Evolutionary conservation across 768 basidiomycete genomes (phyloP), one percentile per base, ranked within the genome.

Genomic region (Suillus cothurnatus): DNA sequence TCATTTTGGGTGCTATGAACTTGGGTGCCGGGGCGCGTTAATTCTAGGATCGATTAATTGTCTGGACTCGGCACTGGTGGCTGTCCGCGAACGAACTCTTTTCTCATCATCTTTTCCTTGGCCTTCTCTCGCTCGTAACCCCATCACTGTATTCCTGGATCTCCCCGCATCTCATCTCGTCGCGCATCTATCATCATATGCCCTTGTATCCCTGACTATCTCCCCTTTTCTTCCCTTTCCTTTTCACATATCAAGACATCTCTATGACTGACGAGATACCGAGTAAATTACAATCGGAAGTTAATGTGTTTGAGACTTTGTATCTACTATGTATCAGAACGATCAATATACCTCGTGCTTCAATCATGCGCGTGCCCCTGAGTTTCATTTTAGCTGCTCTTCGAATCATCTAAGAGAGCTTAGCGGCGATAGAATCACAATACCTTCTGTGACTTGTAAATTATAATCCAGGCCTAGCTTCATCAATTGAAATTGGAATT

Each of bases 1-100:
- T 89, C 45, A 75, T 91, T 17, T 77, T 90, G n/a, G 82, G 81
- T 9, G 88, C 88, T 32, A 79, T 89, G 73, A 81, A 84, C 31
- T 76, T 86, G 61, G 80, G 82, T 31, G 84, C 83, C 17, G 82
- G 84, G 58, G 74, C 69, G 63, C 76, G 60, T 67, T 76, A 57
- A 72, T 50, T 26, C 49, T 49, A 49, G 49, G 23, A 26, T 49
- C 4, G 49, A 49, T 49, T 49, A 49, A 49, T 49, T 26, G 2
- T 7, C 23, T 15, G 49, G 49, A 49, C 49, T 26, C 23, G 49
- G 55, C 68, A 69, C 64, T 55, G 65, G 65, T 64, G 28, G 34
- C 26, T 14, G 21, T n/a, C 61, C 32, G 21, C 7, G 26, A 15
- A 28, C 26, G 58, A 41, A 59, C 39, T 34, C 34, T 34, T 34